Percentiles rank a stretch among this genome's conserved stretches.
Evolutionary conservation across 495 filamentous ascomycete genomes (phyloP).

Genomic region (Aspergillus olivimuriae): DNA sequence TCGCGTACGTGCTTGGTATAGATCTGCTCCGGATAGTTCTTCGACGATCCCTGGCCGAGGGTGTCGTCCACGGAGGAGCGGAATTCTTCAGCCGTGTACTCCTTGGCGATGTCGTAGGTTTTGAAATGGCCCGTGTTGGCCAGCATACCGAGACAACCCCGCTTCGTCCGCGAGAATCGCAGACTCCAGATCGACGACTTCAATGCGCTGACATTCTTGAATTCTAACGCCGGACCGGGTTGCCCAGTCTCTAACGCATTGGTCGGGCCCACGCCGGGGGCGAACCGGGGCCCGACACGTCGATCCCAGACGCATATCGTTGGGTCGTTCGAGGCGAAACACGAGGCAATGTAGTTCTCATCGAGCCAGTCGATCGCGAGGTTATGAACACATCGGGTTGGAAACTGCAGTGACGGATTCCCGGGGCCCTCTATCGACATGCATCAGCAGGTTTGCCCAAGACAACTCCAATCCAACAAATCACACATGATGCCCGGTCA

Average conservation of each 20-base stretch:
- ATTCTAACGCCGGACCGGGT: slow-evolving; percentile 53
- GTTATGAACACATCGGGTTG: slow-evolving; percentile 83
- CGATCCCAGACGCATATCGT: slow-evolving; percentile 85
- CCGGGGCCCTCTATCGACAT: slow-evolving; percentile 38
- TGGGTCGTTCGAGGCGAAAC: slow-evolving; percentile 60
- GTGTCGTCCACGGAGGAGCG: slow-evolving; percentile 36
- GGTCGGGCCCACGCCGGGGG: slow-evolving; percentile 32
- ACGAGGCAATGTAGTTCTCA: slow-evolving; percentile 91
- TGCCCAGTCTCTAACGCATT: slow-evolving; percentile 29
- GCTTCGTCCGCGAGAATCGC: slow-evolving; percentile 68
- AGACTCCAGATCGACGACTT: slow-evolving; percentile 65
- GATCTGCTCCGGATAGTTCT: slow-evolving; percentile 35
- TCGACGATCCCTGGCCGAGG: slow-evolving; percentile 35
- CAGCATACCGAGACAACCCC: slow-evolving; percentile 68
- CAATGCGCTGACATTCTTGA: slow-evolving; percentile 57
- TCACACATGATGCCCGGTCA: background rate
- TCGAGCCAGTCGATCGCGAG: slow-evolving; percentile 84
- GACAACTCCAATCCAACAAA: slow-evolving; percentile 4
- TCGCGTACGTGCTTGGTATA: slow-evolving; percentile 45
- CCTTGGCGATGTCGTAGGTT: slow-evolving; percentile 61
- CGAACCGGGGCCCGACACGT: slow-evolving; percentile 53
- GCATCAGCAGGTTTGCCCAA: background rate
- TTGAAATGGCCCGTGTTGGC: slow-evolving; percentile 75
- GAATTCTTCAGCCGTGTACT: slow-evolving; percentile 40
- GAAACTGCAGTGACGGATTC: slow-evolving; percentile 55